Evolutionary conservation across 1,284 basidiomycete genomes (phyloP).

Genomic region (Pseudozyma sp.): DNA sequence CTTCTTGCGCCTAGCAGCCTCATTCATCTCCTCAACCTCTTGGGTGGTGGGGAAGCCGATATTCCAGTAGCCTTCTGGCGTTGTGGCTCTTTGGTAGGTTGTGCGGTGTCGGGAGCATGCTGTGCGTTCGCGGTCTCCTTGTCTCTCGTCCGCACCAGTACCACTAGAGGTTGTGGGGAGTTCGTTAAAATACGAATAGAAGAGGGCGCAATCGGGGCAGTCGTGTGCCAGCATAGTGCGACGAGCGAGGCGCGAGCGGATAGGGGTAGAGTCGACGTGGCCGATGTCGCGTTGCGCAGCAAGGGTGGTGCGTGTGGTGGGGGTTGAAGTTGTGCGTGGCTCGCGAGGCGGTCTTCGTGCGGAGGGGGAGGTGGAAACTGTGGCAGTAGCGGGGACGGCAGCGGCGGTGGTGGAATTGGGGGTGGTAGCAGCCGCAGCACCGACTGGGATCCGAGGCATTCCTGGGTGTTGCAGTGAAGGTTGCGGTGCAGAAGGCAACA

Average conservation of each 20-base stretch:
- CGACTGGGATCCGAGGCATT: too few relatives aligned
- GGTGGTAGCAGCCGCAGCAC: neutral
- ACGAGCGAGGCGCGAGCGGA: slow-evolving; percentile 19
- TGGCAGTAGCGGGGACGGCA: neutral
- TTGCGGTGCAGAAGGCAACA: neutral
- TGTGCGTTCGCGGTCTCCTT: slow-evolving; percentile 16
- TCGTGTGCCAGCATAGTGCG: slow-evolving; percentile 25
- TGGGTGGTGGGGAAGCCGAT: slow-evolving; percentile 43
- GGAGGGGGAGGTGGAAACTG: neutral
- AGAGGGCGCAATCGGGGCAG: slow-evolving; percentile 41
- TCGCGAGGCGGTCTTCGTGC: neutral
- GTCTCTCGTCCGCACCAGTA: neutral
- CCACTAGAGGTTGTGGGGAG: neutral
- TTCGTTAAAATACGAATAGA: slow-evolving; percentile 34
- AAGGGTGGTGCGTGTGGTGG: neutral
- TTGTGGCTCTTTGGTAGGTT: slow-evolving; percentile 19
- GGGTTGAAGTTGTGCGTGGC: neutral
- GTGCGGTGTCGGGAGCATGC: slow-evolving; percentile 37
- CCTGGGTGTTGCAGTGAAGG: too few relatives aligned
- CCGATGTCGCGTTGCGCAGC: slow-evolving; percentile 3
- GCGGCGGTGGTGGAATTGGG: neutral
- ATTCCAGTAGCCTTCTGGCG: slow-evolving; percentile 46
- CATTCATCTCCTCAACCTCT: slow-evolving; percentile 33
- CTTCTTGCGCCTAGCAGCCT: too few relatives aligned
- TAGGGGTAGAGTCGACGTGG: slow-evolving; percentile 26